phyloP scores from a whole-genome alignment of 2,329 filamentous ascomycete species.

The Gaeumannomyces tritici region DNA sequence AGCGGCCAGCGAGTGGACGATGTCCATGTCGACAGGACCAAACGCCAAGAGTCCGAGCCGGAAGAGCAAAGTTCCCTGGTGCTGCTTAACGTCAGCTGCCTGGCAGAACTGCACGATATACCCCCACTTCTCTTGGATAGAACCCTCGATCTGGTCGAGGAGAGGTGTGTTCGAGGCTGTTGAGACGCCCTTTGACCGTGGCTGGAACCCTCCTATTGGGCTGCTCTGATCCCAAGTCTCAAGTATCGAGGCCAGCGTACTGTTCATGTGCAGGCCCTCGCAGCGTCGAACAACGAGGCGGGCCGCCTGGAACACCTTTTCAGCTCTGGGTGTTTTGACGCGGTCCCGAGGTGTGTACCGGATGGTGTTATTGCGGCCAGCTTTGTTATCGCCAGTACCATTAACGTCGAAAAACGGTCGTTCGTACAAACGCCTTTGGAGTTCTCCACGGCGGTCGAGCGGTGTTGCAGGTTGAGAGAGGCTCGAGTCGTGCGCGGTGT shows the following conservation, averaged over 20 bases:
- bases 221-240: not conserved
- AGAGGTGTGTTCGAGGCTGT: slow-evolving; percentile 11
- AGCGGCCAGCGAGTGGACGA: slow-evolving; percentile 26
- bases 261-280: not conserved
- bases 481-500: no score
- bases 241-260: not conserved
- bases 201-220: slow-evolving; percentile 31
- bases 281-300: not conserved
- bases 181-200: slow-evolving; percentile 11
- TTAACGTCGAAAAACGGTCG: not conserved
- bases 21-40: slow-evolving; percentile 13
- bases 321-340: not conserved
- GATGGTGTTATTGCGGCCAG: not conserved
- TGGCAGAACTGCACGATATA: slow-evolving; percentile 13
- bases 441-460: no score
- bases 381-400: not conserved
- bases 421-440: not conserved
- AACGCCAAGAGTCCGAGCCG: slow-evolving; percentile 15
- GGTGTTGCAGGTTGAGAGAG: no score
- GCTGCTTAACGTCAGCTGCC: not conserved
- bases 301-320: not conserved
- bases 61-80: slow-evolving; percentile 13
- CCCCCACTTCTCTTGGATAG: slow-evolving; percentile 14
- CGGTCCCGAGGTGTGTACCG: not conserved
- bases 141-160: slow-evolving; percentile 12